A percentile compares a stretch with the other conserved stretches of the same genome.
Conservation (phyloP, 768 basidiomycete genomes). For the Serendipita vermifera region DNA sequence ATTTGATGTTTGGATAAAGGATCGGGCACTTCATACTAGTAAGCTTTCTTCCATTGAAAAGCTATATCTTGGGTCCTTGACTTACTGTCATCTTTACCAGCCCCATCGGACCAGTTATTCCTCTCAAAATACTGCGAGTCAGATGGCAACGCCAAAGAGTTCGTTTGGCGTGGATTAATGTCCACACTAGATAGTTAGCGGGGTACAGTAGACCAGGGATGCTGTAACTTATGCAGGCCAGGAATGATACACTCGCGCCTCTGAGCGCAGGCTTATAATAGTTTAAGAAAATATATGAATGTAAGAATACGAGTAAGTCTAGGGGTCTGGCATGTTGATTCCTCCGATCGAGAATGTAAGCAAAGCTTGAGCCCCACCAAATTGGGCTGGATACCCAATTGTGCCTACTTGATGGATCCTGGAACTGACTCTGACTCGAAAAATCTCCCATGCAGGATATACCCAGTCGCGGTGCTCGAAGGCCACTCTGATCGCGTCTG, state of each 20-base stretch:
- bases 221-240: too few relatives aligned
- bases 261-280: too few relatives aligned
- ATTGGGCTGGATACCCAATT: too few relatives aligned
- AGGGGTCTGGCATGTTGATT: too few relatives aligned
- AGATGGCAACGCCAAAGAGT: conserved; percentile 65
- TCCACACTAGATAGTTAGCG: conserved; percentile 14
- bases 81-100: conserved; percentile 17
- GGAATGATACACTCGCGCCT: too few relatives aligned
- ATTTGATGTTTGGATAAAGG: conserved; percentile 64
- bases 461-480: conserved; percentile 15
- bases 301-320: too few relatives aligned
- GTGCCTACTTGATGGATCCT: too few relatives aligned
- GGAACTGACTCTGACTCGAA: background rate
- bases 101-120: conserved; percentile 54
- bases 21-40: conserved; percentile 42
- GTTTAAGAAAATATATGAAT: too few relatives aligned
- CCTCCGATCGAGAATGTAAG: too few relatives aligned
- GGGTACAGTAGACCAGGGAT: too few relatives aligned
- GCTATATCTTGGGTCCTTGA: background rate
- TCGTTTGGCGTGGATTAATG: conserved; percentile 52
- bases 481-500: conserved; percentile 80
- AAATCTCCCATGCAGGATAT: background rate
- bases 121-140: conserved; percentile 66
- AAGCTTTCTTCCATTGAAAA: conserved; percentile 18
- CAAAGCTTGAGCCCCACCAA: too few relatives aligned